phyloP scores from a whole-genome alignment of 306 rosid genomes.

The Vigna reflexopilosa region DNA sequence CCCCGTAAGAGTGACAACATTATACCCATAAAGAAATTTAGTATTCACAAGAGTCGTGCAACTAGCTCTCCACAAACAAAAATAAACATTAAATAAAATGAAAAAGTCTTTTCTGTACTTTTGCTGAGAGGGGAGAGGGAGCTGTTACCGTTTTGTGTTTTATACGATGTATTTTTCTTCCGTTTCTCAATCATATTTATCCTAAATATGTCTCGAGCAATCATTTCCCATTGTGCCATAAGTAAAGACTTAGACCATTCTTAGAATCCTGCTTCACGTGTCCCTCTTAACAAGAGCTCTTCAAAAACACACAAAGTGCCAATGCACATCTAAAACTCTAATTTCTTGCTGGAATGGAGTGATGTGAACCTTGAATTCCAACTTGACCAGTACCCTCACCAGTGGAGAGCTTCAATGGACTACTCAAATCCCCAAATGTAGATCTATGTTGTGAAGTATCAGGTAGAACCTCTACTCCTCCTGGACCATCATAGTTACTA shows the following conservation, averaged over 20 bases:
- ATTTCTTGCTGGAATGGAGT: conserved; percentile 59
- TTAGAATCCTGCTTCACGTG: conserved; percentile 40
- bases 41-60: conserved; percentile 51
- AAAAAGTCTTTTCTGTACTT: conserved; percentile 11
- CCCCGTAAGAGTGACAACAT: conserved; percentile 41
- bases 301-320: conserved; percentile 37
- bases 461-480: conserved; percentile 36
- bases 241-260: conserved; percentile 44
- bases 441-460: conserved; percentile 44
- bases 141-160: conserved; percentile 30
- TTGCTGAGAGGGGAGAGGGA: conserved; percentile 11
- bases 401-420: conserved; percentile 49
- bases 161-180: conserved; percentile 44
- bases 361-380: conserved; percentile 51
- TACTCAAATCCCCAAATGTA: conserved; percentile 42
- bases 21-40: conserved; percentile 47
- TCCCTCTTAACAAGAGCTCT: conserved; percentile 34
- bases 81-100: conserved; percentile 21
- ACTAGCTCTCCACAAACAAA: conserved; percentile 48
- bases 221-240: conserved; percentile 48
- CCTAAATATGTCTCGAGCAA: conserved; percentile 47
- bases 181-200: conserved; percentile 40
- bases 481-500: conserved; percentile 28
- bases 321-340: conserved; percentile 54
- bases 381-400: conserved; percentile 50